Base-by-base conservation (phyloP, 2,329 filamentous ascomycete species). In the Exophiala oligosperma region DNA sequence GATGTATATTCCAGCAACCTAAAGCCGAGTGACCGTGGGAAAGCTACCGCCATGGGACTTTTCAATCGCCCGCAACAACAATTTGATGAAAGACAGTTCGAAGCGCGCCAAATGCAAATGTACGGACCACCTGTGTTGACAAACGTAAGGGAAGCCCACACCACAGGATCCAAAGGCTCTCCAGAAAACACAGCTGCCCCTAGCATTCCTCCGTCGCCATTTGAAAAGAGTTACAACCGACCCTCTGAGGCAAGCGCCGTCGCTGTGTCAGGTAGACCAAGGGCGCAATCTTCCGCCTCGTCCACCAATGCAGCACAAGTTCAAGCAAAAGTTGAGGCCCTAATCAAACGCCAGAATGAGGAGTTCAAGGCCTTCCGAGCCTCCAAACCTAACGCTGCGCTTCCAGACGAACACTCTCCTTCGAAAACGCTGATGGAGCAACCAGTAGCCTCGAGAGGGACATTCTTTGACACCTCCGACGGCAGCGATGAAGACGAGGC, bases 1-100 rank as follows among this genome's bases (percentile, higher is more conserved):
- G 75, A 81, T 1, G 72, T 82, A 1, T 79, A 95, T 12, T 74
- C 76, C 12, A 79, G 80, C 43, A 81, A 87, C 7, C 81, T 94
- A 11, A 85, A 90, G 59, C 87, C 89, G 0, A 86, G 86, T 62
- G 92, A 96, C 66, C 79, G 84, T 48, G 91, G 89, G 52, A 96
- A 94, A 70, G 89, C 90, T 4, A 95, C 91, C 0, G 89, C 90
- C 0, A 78, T 86, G 73, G 85, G 85, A 29, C 77, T 85, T 0
- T 88, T 88, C 72, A 88, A 88, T 64, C 91, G 91, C 69, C 90
- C 92, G 1, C 76, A 78, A 1, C 84, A 88, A 51, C 83, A 86
- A 6, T 96, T 94, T 66, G 91, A 96, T 67, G 92, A 97, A 68
- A 85, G 88, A 21, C 89, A 91, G 68, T 97, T 91, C 68, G 84